phyloP scores from a whole-genome alignment of 2,329 filamentous ascomycete genomes.

The Paracorniculantispora psalliotae region DNA sequence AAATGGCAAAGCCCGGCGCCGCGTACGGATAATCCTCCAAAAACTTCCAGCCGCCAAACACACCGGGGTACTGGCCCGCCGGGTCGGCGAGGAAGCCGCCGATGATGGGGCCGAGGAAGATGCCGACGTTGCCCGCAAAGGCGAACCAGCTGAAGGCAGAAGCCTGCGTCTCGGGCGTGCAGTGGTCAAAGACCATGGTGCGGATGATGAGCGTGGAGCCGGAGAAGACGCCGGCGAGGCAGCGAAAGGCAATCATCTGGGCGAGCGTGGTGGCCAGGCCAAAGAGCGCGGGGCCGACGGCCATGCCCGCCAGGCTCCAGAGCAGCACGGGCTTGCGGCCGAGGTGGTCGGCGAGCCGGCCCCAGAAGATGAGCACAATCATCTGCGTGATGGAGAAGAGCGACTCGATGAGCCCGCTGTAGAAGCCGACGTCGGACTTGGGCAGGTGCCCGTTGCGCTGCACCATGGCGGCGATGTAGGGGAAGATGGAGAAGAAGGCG shows the following conservation, averaged over 20 bases:
- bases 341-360: slow-evolving; percentile 53
- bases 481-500: slow-evolving; percentile 79
- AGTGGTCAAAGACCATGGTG: slow-evolving; percentile 72
- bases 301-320: slow-evolving; percentile 59
- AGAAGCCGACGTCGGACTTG: slow-evolving; percentile 70
- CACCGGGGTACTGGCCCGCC: slow-evolving; percentile 53
- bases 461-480: slow-evolving; percentile 76
- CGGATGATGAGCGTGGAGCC: slow-evolving; percentile 70
- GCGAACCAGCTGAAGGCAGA: slow-evolving; percentile 72
- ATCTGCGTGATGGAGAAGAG: slow-evolving; percentile 73
- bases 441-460: slow-evolving; percentile 57
- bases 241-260: slow-evolving; percentile 72
- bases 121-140: slow-evolving; percentile 68
- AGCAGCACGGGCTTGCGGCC: slow-evolving; percentile 72
- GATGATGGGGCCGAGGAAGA: slow-evolving; percentile 65
- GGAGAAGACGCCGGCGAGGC: slow-evolving; percentile 66
- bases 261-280: slow-evolving; percentile 61
- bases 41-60: slow-evolving; percentile 44
- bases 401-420: slow-evolving; percentile 68
- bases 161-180: slow-evolving; percentile 65
- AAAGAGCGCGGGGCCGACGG: slow-evolving; percentile 58
- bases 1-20: slow-evolving; percentile 49
- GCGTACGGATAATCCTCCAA: slow-evolving; percentile 50
- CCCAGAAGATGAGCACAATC: slow-evolving; percentile 73
- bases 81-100: slow-evolving; percentile 68